A percentile compares a stretch with the other conserved stretches of the same genome.
Conservation (phyloP, 805 yeast genomes). For the Metschnikowia henanensis region DNA sequence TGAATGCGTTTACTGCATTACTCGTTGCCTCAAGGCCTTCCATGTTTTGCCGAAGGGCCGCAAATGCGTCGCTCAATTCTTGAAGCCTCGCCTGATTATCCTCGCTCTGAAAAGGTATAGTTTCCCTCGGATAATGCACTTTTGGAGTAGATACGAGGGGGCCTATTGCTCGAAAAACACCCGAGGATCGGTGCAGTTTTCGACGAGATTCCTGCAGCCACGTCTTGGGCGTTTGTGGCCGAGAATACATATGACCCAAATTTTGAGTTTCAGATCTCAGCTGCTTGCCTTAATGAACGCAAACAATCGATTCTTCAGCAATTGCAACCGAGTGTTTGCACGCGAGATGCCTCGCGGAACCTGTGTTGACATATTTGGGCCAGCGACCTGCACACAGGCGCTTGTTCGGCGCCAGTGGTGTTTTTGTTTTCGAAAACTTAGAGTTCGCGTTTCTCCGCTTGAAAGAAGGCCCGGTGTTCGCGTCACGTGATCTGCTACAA, state of each 20-base stretch:
- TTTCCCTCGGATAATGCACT: slow-evolving; percentile 44
- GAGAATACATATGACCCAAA: slow-evolving; percentile 2
- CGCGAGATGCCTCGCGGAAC: slow-evolving; percentile 1
- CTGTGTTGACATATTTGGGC: slow-evolving; percentile 9
- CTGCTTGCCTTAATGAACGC: too few relatives aligned
- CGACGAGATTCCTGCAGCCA: slow-evolving; percentile 15
- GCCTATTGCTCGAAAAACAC: slow-evolving; percentile 23
- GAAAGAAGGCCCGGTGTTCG: too few relatives aligned
- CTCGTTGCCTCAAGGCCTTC: slow-evolving; percentile 58
- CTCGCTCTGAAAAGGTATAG: slow-evolving; percentile 43
- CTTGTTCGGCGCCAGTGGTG: not conserved
- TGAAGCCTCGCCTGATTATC: slow-evolving; percentile 41
- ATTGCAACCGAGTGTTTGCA: not conserved
- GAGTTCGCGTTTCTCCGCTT: too few relatives aligned
- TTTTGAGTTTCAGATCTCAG: too few relatives aligned
- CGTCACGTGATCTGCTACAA: too few relatives aligned
- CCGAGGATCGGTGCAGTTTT: slow-evolving; percentile 25
- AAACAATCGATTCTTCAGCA: too few relatives aligned
- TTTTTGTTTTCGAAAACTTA: too few relatives aligned
- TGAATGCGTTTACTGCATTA: slow-evolving; percentile 59
- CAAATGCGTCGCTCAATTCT: slow-evolving; percentile 41
- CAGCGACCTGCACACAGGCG: not conserved
- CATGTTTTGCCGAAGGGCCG: slow-evolving; percentile 59
- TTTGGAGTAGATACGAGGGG: slow-evolving; percentile 39
- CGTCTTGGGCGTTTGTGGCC: slow-evolving; percentile 14